These are phyloP conservation scores for Arachis monticola DNA, from an alignment of 331 rosid species.

Conservation along the genomic window DNA sequence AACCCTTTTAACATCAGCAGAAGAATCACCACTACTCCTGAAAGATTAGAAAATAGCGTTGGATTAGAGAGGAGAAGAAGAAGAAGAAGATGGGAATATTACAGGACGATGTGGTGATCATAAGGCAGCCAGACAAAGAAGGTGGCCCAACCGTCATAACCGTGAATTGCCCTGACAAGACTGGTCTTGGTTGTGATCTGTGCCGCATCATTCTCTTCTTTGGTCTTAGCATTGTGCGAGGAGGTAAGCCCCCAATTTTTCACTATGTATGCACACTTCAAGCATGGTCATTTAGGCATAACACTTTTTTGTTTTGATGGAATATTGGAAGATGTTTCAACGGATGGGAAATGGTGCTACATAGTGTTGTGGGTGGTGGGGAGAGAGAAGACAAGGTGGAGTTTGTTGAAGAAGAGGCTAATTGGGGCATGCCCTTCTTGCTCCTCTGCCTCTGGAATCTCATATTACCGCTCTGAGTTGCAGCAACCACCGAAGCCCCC, in stretches of 20 bases:
- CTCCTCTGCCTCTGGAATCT: slow-evolving; percentile 72
- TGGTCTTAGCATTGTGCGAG: slow-evolving; percentile 87
- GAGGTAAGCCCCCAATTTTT: slow-evolving; percentile 54
- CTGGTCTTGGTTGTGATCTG: slow-evolving; percentile 89
- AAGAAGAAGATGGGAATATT: slow-evolving; percentile 65
- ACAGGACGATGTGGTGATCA: slow-evolving; percentile 77
- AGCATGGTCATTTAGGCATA: slow-evolving; percentile 1
- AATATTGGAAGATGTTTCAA: slow-evolving; percentile 71
- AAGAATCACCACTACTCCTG: too few species aligned
- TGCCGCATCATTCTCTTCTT: slow-evolving; percentile 94
- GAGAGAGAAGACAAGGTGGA: slow-evolving; percentile 74
- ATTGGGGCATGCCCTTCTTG: slow-evolving; percentile 40
- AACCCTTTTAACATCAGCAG: too few species aligned
- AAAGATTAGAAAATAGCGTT: too few species aligned
- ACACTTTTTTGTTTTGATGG: slow-evolving; percentile 3
- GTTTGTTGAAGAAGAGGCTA: slow-evolving; percentile 77
- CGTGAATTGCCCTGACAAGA: slow-evolving; percentile 93
- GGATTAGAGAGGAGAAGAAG: slow-evolving; percentile 2
- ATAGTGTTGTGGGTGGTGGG: slow-evolving; percentile 89
- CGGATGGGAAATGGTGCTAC: slow-evolving; percentile 98
- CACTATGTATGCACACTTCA: background rate
- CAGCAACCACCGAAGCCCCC: slow-evolving; percentile 65
- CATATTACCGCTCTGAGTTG: slow-evolving; percentile 58
- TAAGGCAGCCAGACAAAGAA: slow-evolving; percentile 62
- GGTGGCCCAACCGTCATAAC: slow-evolving; percentile 72